A percentile compares a stretch with the other conserved stretches of the same genome.
These are phyloP conservation scores for Tylopilus sp. DNA, from an alignment of 1,284 basidiomycete genomes.

Conservation along the genomic window DNA sequence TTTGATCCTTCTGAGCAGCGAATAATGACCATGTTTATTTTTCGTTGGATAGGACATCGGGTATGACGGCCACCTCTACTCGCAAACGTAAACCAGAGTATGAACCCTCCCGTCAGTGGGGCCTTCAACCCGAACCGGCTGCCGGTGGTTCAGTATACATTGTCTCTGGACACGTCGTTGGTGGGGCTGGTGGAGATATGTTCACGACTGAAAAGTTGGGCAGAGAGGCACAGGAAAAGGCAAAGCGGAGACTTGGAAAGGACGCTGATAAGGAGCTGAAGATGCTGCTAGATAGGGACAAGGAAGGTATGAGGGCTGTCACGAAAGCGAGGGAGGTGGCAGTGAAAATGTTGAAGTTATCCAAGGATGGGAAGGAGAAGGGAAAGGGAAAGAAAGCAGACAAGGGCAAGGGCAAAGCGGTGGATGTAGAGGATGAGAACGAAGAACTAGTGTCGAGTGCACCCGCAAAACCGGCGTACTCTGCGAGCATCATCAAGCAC, in stretches of 20 bases:
- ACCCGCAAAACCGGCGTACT: constrained; percentile 50
- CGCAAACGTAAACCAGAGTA: constrained; percentile 56
- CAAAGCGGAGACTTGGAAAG: constrained; percentile 58
- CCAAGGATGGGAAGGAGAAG: constrained; percentile 14
- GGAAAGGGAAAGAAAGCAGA: constrained; percentile 27
- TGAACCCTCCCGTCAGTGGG: constrained; percentile 69
- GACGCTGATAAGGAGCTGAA: constrained; percentile 63
- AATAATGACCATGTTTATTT: neutral
- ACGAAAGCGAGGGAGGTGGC: constrained; percentile 53
- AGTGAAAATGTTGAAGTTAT: constrained; percentile 23
- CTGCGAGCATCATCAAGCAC: constrained; percentile 60
- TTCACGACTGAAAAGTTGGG: constrained; percentile 66
- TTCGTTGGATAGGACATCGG: constrained; percentile 55
- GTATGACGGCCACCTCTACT: constrained; percentile 52
- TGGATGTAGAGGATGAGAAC: constrained; percentile 18
- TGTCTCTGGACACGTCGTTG: constrained; percentile 71
- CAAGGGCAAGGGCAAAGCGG: constrained; percentile 19
- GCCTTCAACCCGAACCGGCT: constrained; percentile 55
- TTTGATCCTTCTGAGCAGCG: no score
- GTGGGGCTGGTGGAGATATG: constrained; percentile 46
- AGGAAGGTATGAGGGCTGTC: constrained; percentile 60
- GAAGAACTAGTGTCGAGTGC: constrained; percentile 20
- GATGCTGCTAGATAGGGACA: constrained; percentile 58
- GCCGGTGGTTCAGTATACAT: constrained; percentile 69
- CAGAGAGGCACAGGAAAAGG: constrained; percentile 69